phyloP scores from a whole-genome alignment of 371 early-diverging fungal genomes.

The Sporodiniella umbellata region DNA sequence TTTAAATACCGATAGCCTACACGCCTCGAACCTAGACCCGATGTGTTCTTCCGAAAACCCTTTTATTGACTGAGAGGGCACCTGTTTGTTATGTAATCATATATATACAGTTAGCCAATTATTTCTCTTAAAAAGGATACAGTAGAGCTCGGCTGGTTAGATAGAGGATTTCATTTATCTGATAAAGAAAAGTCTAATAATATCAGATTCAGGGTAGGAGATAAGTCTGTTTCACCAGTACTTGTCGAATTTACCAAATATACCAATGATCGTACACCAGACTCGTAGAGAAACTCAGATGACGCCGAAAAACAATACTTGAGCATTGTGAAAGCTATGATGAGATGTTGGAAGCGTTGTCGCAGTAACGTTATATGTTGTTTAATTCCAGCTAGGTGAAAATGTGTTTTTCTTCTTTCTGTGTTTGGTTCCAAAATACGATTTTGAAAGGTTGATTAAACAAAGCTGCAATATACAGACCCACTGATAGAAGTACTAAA shows the following conservation, averaged over 20 bases:
- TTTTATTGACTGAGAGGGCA: conserved; percentile 3
- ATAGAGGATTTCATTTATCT: conserved; percentile 8
- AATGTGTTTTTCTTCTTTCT: no score
- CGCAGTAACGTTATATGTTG: neutral
- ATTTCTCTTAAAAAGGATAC: conserved; percentile 7
- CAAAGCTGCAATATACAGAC: no score
- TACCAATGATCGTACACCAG: conserved; percentile 4
- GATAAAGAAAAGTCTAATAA: conserved; percentile 8
- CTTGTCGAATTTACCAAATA: conserved; percentile 9
- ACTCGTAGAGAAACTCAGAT: neutral
- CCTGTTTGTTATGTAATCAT: conserved; percentile 6
- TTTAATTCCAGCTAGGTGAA: no score
- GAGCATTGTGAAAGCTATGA: conserved; percentile 1
- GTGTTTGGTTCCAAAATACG: no score
- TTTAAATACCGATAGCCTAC: conserved; percentile 8
- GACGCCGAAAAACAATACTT: conserved; percentile 4
- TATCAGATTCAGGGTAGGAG: conserved; percentile 2
- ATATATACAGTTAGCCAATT: conserved; percentile 7
- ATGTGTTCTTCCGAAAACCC: conserved; percentile 7
- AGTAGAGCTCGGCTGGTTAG: conserved; percentile 8
- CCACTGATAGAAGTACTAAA: no score
- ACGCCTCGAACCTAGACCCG: conserved; percentile 2
- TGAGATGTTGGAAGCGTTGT: conserved; percentile 3
- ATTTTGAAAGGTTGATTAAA: no score
- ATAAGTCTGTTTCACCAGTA: neutral